Conservation (phyloP, 2,329 filamentous ascomycete species). For the Colletotrichum tanaceti region DNA sequence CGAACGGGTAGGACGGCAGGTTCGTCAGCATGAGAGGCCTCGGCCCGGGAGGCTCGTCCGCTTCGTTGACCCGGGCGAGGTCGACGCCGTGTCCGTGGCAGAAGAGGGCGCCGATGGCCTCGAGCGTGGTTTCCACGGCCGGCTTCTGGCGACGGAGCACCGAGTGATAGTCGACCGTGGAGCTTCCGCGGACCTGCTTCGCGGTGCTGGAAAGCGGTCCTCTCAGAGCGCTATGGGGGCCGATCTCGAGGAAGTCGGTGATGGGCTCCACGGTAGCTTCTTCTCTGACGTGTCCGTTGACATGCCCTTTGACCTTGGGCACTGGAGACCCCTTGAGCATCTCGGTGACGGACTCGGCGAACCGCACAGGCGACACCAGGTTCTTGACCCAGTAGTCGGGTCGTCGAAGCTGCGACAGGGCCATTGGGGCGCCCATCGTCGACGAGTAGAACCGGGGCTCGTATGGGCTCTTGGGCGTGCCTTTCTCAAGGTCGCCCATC, state of each 20-base stretch:
- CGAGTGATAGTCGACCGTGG: constrained; percentile 28
- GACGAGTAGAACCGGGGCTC: constrained; percentile 38
- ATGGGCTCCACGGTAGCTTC: constrained; percentile 6
- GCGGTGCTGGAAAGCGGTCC: constrained; percentile 54
- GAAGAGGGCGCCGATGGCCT: constrained; percentile 24
- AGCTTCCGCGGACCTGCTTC: constrained; percentile 22
- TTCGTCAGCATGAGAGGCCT: constrained; percentile 37
- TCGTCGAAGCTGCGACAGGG: constrained; percentile 13
- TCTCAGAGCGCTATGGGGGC: constrained; percentile 61
- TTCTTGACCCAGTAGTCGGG: constrained; percentile 60
- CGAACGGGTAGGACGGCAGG: constrained; percentile 44
- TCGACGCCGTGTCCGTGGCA: constrained; percentile 28
- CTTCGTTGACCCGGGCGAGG: constrained; percentile 34
- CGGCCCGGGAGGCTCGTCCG: constrained; percentile 32
- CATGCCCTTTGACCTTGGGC: neutral
- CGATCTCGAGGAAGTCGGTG: constrained; percentile 58
- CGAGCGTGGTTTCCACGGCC: constrained; percentile 19
- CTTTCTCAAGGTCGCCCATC: constrained; percentile 21
- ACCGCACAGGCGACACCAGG: constrained; percentile 54
- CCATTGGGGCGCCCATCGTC: constrained; percentile 10
- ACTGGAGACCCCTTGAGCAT: constrained; percentile 43
- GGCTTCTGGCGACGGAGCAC: constrained; percentile 19
- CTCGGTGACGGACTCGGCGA: constrained; percentile 54
- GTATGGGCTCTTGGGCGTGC: constrained; percentile 6
- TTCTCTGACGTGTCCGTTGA: neutral